Evolutionary conservation across 148 eudicot species (phyloP), one percentile per base, ranked within the genome.

Genomic region (Silene uniflora): DNA sequence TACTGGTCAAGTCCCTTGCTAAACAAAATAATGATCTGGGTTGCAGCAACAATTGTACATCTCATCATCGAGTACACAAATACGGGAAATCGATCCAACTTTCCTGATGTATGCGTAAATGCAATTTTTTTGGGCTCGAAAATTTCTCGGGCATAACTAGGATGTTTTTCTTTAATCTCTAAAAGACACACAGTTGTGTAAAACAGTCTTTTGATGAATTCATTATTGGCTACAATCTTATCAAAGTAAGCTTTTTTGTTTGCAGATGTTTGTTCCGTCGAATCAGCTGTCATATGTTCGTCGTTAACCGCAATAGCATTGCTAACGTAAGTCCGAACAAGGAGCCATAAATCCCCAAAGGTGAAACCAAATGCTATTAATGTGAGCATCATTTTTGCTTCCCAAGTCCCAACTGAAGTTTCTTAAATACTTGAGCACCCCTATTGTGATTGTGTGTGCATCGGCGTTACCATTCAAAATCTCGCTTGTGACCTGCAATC

Each of bases 281-380:
- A 77, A 4, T 85, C 84, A 10, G 75, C 39, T 5, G 90, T 88
- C 86, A 85, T 85, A 13, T 86, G 81, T 79, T 85, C 83, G 23
- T 86, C n/a, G n/a, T n/a, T n/a, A n/a, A n/a, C n/a, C n/a, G n/a
- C 85, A 10, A 87, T 77, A 21, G 75, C 78, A 71, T 87, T 87
- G 32, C 81, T 74, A 10, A 82, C 54, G 79, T 81, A 87, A 73
- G 83, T 79, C 75, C 85, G 88, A 16, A 84, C 82, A 0, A 85
- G 81, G 24, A 87, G 86, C 90, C 90, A 87, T 64, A 87, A 87
- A 47, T 87, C 90, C 4, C 90, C 88, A 23, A 74, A 85, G 46
- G 79, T 75, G 24, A 87, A 65, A 7, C 82, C 79, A 47, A 87
- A 85, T 13, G 90, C 83, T 17, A 86, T 88, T 52, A 87, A 56